A percentile compares a stretch with the other conserved stretches of the same genome.
Evolutionary conservation across 192 early-diverging fungal genomes (phyloP).

Genomic region (Coemansia sp.): DNA sequence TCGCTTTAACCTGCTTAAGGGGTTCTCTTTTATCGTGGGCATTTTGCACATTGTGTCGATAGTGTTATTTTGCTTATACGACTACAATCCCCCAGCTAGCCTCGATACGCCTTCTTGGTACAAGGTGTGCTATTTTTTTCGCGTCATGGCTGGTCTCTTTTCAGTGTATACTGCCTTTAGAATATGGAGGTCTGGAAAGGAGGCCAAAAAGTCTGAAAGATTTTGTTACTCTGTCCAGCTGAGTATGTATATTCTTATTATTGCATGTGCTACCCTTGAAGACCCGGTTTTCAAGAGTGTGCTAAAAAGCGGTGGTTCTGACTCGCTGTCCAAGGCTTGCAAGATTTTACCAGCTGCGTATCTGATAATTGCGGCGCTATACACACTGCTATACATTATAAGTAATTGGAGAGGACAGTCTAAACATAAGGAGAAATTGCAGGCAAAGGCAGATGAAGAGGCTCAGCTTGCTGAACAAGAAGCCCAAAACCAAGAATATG

Average conservation of each 20-base stretch:
- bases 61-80: background rate
- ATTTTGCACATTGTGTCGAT: background rate
- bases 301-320: background rate
- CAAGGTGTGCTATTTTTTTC: background rate
- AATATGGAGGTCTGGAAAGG: background rate
- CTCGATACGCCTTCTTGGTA: background rate
- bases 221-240: background rate
- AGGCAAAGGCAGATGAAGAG: background rate
- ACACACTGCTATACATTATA: background rate
- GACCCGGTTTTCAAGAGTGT: background rate
- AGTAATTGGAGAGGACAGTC: background rate
- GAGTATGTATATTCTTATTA: background rate
- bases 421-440: background rate
- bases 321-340: background rate
- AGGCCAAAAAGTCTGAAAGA: background rate
- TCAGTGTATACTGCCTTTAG: background rate
- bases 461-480: background rate
- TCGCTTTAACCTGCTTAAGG: background rate
- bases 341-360: background rate
- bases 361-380: background rate
- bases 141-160: background rate
- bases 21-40: background rate
- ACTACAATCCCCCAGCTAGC: background rate
- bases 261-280: background rate
- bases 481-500: background rate